phyloP scores from a whole-genome alignment of 306 rosid genomes.

The Ammopiptanthus mongolicus region DNA sequence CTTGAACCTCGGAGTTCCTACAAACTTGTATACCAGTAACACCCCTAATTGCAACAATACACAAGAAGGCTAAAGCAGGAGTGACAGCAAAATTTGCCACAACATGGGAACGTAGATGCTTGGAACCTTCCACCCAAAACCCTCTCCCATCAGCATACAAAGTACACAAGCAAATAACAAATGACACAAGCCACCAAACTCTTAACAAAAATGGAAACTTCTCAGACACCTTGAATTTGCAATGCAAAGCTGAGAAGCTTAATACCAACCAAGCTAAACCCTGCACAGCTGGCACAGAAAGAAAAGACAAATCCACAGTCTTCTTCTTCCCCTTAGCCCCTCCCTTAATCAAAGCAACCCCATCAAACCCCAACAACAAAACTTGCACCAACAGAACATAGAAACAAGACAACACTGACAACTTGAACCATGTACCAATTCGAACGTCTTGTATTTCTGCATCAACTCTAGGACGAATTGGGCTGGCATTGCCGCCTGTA shows the following conservation, averaged over 20 bases:
- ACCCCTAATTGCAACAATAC: slow-evolving; percentile 70
- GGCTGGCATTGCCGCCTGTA: slow-evolving; percentile 37
- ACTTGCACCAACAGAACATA: slow-evolving; percentile 75
- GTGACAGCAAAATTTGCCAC: slow-evolving; percentile 75
- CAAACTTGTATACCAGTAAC: slow-evolving; percentile 59
- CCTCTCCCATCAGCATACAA: slow-evolving; percentile 76
- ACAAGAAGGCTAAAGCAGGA: slow-evolving; percentile 76
- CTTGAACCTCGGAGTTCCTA: slow-evolving; percentile 55
- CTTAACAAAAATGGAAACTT: slow-evolving; percentile 73
- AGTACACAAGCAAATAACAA: slow-evolving; percentile 62
- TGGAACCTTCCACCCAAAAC: slow-evolving; percentile 52
- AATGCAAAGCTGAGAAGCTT: slow-evolving; percentile 68
- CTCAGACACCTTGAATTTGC: slow-evolving; percentile 61
- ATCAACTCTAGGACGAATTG: slow-evolving; percentile 35
- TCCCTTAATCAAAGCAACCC: slow-evolving; percentile 38
- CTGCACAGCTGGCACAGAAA: slow-evolving; percentile 56
- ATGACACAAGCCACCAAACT: slow-evolving; percentile 75
- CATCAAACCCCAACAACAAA: slow-evolving; percentile 74
- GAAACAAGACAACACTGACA: slow-evolving; percentile 66
- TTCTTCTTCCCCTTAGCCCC: slow-evolving; percentile 16
- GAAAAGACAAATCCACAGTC: slow-evolving; percentile 44
- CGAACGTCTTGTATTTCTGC: slow-evolving; percentile 42
- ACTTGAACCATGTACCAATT: slow-evolving; percentile 56
- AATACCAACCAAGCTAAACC: slow-evolving; percentile 72
- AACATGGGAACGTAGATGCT: slow-evolving; percentile 50